These are phyloP conservation scores for Papiliotrema flavescens DNA, from an alignment of 1,284 basidiomycete species.

Conservation along the genomic window DNA sequence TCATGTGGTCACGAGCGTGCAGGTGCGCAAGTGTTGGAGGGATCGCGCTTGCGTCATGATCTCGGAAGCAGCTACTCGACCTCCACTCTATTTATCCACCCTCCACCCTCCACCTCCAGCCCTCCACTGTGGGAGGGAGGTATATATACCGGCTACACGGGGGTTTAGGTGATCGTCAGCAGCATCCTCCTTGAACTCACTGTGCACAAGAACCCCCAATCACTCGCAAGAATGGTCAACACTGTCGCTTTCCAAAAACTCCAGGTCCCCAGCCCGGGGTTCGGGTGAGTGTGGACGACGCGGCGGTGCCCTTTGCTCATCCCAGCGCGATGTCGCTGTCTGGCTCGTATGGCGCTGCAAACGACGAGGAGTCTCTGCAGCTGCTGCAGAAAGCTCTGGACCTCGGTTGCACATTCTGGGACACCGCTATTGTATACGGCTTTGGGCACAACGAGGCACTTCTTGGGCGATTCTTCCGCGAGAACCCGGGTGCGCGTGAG, in stretches of 20 bases:
- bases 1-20: too few relatives aligned
- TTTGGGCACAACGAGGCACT: conserved; percentile 46
- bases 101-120: not conserved
- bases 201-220: not conserved
- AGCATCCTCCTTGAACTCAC: too few relatives aligned
- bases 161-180: too few relatives aligned
- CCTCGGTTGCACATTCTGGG: conserved; percentile 44
- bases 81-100: not conserved
- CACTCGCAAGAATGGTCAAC: conserved; percentile 1
- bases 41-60: too few relatives aligned
- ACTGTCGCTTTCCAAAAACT: conserved; percentile 28
- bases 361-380: conserved; percentile 22
- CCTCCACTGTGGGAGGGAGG: not conserved
- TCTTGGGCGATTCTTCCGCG: conserved; percentile 42
- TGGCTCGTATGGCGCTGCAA: conserved; percentile 19
- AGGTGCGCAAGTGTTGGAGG: too few relatives aligned
- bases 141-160: too few relatives aligned
- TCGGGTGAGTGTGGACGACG: conserved; percentile 1
- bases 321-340: conserved; percentile 29
- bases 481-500: conserved; percentile 30
- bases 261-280: conserved; percentile 18
- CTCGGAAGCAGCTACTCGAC: not conserved
- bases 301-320: conserved; percentile 1
- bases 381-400: conserved; percentile 33
- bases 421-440: conserved; percentile 38